A percentile compares a stretch with the other conserved stretches of the same genome.
Conservation (phyloP, 108 stramenopile species). For the Cafeteria roenbergensis region DNA sequence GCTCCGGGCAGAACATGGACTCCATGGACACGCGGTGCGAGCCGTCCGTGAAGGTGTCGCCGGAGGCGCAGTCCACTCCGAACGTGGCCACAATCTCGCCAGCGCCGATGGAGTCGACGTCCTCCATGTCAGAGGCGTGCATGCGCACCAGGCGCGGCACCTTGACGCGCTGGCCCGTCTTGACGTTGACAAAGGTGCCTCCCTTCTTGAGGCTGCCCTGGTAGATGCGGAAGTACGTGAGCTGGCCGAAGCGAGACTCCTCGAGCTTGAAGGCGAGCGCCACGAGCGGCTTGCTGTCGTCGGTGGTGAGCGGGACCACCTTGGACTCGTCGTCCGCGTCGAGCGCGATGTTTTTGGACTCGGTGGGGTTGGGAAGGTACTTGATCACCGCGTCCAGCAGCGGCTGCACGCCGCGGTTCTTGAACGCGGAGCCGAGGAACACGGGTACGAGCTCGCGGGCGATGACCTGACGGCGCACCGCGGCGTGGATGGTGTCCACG, state of each 20-base stretch:
- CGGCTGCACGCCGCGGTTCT: slow-evolving; percentile 96
- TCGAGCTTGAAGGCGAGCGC: slow-evolving; percentile 98
- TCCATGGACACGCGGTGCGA: slow-evolving; percentile 58
- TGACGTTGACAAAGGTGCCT: slow-evolving; percentile 62
- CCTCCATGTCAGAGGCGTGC: slow-evolving; percentile 98
- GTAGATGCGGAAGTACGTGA: slow-evolving; percentile 95
- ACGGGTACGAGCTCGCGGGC: slow-evolving; percentile 87
- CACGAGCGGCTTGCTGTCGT: slow-evolving; percentile 61
- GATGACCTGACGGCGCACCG: slow-evolving; percentile 72
- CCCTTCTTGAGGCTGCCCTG: slow-evolving; percentile 80
- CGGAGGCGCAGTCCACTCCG: slow-evolving; percentile 88
- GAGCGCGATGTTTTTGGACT: slow-evolving; percentile 76
- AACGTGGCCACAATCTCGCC: slow-evolving; percentile 99
- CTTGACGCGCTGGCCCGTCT: slow-evolving; percentile 70
- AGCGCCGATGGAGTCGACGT: slow-evolving; percentile 74
- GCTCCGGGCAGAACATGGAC: slow-evolving; percentile 91
- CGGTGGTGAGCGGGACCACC: slow-evolving; percentile 48
- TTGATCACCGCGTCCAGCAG: slow-evolving; percentile 88
- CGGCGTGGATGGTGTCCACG: slow-evolving; percentile 61
- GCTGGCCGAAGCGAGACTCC: slow-evolving; percentile 87
- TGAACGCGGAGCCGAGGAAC: slow-evolving; percentile 97
- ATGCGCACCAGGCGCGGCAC: slow-evolving; percentile 89
- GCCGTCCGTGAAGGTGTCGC: slow-evolving; percentile 75
- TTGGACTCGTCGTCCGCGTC: slow-evolving; percentile 69
- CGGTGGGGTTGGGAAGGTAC: slow-evolving; percentile 78